phyloP scores from a whole-genome alignment of 2,329 filamentous ascomycete species.

The Aschersonia sp. region DNA sequence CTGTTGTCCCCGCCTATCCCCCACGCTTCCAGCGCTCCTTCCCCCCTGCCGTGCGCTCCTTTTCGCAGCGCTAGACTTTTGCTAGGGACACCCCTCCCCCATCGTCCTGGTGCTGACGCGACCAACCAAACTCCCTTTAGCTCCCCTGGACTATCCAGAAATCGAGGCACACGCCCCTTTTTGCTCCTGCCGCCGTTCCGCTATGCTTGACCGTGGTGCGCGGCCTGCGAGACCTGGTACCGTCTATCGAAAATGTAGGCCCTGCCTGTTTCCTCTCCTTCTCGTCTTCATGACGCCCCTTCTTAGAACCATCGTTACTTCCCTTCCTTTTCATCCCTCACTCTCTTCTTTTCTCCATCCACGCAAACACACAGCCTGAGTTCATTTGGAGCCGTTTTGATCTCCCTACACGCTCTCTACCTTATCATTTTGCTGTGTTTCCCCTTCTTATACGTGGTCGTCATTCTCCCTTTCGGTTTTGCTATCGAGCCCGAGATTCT shows the following conservation, averaged over 20 bases:
- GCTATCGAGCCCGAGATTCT: not conserved
- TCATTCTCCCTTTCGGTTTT: not conserved
- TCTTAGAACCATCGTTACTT: not conserved
- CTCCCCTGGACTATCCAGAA: too few species aligned
- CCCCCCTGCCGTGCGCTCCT: not conserved
- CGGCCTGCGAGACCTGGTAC: not conserved
- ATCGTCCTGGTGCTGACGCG: not conserved
- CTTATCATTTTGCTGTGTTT: constrained; percentile 1
- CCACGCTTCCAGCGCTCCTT: not conserved
- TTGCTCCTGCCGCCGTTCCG: not conserved
- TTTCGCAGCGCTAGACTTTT: not conserved
- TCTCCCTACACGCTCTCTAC: constrained; percentile 2
- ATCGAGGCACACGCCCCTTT: not conserved
- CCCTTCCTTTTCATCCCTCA: constrained; percentile 2
- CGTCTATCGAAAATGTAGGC: not conserved
- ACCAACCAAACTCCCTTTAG: not conserved
- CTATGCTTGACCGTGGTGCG: not conserved
- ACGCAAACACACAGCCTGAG: not conserved
- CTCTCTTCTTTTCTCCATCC: not conserved
- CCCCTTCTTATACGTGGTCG: not conserved
- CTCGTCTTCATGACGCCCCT: not conserved
- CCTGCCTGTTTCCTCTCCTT: not conserved
- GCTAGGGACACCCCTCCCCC: not conserved
- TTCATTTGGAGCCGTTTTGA: not conserved
- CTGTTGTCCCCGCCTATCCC: not conserved